Conservation (phyloP, 1,284 basidiomycete genomes). For the Puccinia triticina region DNA sequence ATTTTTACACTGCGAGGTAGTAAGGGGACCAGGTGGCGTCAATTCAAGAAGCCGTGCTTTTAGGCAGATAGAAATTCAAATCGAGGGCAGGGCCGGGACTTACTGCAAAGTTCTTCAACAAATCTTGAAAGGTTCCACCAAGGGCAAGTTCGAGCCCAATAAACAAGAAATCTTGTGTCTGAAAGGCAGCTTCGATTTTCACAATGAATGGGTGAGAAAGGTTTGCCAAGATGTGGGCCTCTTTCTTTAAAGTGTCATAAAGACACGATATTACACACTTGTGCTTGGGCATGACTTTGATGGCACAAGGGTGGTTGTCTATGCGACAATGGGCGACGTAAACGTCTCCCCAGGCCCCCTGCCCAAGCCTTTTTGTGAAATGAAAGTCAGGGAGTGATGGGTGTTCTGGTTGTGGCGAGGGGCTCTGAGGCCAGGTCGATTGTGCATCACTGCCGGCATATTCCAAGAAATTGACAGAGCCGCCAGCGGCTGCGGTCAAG, state of each 20-base stretch:
- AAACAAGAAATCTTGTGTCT: slow-evolving; percentile 7
- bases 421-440: not conserved
- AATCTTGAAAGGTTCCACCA: not conserved
- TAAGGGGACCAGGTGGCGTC: not conserved
- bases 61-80: not conserved
- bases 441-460: not conserved
- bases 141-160: slow-evolving; percentile 9
- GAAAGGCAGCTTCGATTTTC: slow-evolving; percentile 29
- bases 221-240: slow-evolving; percentile 3
- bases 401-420: not conserved
- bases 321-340: not conserved
- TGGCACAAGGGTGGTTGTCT: slow-evolving; percentile 12
- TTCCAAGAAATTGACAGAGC: not conserved
- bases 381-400: slow-evolving; percentile 1
- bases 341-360: slow-evolving; percentile 19
- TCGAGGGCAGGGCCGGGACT: not conserved
- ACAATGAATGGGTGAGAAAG: slow-evolving; percentile 25
- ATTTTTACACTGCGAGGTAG: not conserved
- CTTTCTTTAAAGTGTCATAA: slow-evolving; percentile 12
- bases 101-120: slow-evolving; percentile 1
- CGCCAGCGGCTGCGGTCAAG: not conserved
- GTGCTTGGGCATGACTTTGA: slow-evolving; percentile 21
- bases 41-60: not conserved
- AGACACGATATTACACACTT: not conserved
- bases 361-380: not conserved